Percentiles rank a stretch among this genome's conserved stretches.
These are phyloP conservation scores for Citropsis articulata DNA, from an alignment of 345 rosid species.

Conservation along the genomic window DNA sequence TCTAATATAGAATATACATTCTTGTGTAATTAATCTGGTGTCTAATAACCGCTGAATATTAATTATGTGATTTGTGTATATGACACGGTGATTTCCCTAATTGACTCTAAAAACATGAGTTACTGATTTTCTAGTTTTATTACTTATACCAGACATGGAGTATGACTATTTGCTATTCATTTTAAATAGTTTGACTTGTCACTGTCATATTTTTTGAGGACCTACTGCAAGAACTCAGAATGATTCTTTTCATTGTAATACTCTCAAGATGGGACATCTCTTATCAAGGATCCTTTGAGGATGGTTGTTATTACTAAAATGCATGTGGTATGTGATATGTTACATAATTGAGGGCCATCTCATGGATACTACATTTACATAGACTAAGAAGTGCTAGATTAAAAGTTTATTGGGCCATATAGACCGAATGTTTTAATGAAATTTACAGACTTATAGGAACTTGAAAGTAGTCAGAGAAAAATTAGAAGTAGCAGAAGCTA, in stretches of 20 bases:
- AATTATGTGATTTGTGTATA: background rate
- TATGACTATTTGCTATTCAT: background rate
- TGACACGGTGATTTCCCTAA: background rate
- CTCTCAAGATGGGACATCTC: background rate
- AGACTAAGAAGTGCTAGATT: background rate
- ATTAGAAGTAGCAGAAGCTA: slow-evolving; percentile 1
- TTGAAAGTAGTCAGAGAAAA: background rate
- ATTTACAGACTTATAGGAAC: background rate
- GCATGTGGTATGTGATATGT: background rate
- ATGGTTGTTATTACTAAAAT: background rate
- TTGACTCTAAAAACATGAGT: background rate
- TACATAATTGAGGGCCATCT: background rate
- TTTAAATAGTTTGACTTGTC: background rate
- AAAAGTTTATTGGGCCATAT: background rate
- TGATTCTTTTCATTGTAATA: background rate
- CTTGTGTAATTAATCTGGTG: background rate
- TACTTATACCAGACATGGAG: background rate
- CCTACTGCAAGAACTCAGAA: background rate
- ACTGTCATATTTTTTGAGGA: background rate
- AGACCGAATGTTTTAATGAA: background rate
- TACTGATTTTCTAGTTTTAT: background rate
- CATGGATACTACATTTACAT: background rate
- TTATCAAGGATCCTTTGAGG: background rate
- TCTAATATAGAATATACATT: background rate
- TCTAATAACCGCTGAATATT: background rate